A percentile compares a stretch with the other conserved stretches of the same genome.
Conservation (phyloP, 148 eudicot species). For the Hydrangea macrophylla region DNA sequence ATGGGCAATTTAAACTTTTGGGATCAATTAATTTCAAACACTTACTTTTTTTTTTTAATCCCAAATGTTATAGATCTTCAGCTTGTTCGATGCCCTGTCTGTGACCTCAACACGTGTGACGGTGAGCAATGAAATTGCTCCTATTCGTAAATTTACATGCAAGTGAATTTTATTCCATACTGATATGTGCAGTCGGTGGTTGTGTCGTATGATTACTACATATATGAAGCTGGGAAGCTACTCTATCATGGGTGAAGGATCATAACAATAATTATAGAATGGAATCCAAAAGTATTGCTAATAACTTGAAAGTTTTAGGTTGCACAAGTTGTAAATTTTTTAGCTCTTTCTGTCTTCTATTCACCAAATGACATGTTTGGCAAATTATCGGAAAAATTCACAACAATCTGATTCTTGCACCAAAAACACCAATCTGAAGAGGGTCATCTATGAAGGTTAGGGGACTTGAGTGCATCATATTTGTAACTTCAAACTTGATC, state of each 20-base stretch:
- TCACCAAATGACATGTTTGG: neutral
- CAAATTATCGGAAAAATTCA: neutral
- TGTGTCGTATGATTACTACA: neutral
- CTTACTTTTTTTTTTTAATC: conserved; percentile 1
- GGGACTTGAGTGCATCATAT: neutral
- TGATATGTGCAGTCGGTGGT: neutral
- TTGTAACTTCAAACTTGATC: neutral
- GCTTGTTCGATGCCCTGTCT: conserved; percentile 96
- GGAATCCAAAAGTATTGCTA: neutral
- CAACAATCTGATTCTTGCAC: too few species aligned
- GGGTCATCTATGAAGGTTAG: neutral
- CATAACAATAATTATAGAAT: neutral
- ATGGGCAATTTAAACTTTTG: neutral
- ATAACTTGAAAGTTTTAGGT: neutral
- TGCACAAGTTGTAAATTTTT: neutral
- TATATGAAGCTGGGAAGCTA: neutral
- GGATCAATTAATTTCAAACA: neutral
- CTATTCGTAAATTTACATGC: neutral
- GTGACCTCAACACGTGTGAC: conserved; percentile 89
- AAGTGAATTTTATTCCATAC: neutral
- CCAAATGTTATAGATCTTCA: conserved; percentile 65
- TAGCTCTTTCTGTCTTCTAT: neutral
- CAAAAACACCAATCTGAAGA: neutral
- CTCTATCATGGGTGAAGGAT: neutral
- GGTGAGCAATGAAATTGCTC: conserved; percentile 44